Evolutionary conservation across 306 rosid species (phyloP).

Genomic region (Cucurbita pepo): DNA sequence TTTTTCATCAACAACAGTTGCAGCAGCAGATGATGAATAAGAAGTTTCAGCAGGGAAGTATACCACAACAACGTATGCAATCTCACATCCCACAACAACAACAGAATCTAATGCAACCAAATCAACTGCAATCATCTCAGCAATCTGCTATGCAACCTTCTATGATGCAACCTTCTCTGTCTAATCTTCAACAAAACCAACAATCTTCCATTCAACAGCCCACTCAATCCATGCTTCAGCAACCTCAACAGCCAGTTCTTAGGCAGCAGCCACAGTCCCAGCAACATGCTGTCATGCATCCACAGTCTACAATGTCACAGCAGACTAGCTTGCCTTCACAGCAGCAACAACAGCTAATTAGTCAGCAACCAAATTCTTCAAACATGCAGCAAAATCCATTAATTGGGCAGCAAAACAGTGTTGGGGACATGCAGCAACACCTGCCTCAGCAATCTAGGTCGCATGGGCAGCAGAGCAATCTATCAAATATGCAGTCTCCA

Average conservation of each 20-base stretch:
- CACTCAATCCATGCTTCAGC: slow-evolving; percentile 62
- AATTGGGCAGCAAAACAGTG: slow-evolving; percentile 49
- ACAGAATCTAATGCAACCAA: slow-evolving; percentile 51
- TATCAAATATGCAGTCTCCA: slow-evolving; percentile 32
- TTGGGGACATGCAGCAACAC: slow-evolving; percentile 62
- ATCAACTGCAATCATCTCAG: slow-evolving; percentile 68
- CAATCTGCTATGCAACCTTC: slow-evolving; percentile 59
- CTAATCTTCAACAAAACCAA: slow-evolving; percentile 62
- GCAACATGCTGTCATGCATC: slow-evolving; percentile 44
- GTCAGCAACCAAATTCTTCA: slow-evolving; percentile 46
- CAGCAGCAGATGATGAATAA: slow-evolving; percentile 36
- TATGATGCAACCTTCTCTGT: slow-evolving; percentile 45
- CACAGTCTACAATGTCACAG: slow-evolving; percentile 52
- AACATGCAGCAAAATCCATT: slow-evolving; percentile 55
- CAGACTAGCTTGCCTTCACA: slow-evolving; percentile 42
- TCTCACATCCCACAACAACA: slow-evolving; percentile 47
- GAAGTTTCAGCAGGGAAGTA: slow-evolving; percentile 33
- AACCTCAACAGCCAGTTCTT: slow-evolving; percentile 56
- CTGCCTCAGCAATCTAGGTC: slow-evolving; percentile 37
- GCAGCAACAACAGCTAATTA: slow-evolving; percentile 52
- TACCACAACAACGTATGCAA: slow-evolving; percentile 29
- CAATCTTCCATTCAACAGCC: slow-evolving; percentile 57
- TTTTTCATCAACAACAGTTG: slow-evolving; percentile 51
- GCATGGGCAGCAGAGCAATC: slow-evolving; percentile 57
- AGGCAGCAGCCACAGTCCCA: slow-evolving; percentile 74